Conservation (phyloP, 2,329 filamentous ascomycete genomes). For the Teratosphaeriaceae sp. region DNA sequence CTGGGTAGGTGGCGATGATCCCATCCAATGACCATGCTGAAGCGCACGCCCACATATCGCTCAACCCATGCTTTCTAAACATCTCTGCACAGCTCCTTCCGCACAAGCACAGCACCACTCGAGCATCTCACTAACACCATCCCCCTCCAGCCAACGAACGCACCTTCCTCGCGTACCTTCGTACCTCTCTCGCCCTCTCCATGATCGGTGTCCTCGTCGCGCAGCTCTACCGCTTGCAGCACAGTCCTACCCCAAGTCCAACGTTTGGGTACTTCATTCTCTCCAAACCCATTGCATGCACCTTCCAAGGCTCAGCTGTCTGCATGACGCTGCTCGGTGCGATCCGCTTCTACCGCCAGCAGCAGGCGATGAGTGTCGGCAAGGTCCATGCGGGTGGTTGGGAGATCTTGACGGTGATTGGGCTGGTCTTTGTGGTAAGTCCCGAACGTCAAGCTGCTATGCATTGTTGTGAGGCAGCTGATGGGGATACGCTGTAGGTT, state of each 20-base stretch:
- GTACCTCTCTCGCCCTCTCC: conserved; percentile 62
- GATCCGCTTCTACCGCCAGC: conserved; percentile 54
- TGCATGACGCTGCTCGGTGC: conserved; percentile 48
- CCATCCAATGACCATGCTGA: background rate
- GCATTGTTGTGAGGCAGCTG: background rate
- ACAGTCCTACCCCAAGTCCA: conserved; percentile 36
- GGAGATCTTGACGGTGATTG: conserved; percentile 48
- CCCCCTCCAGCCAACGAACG: conserved; percentile 57
- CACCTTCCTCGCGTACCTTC: conserved; percentile 67
- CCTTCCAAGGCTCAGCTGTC: conserved; percentile 45
- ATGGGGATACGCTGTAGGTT: background rate
- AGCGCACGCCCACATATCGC: too few species aligned
- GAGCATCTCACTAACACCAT: background rate
- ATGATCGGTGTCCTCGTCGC: conserved; percentile 60
- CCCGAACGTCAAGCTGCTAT: too few species aligned
- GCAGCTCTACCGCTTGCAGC: conserved; percentile 60
- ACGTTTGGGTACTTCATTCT: conserved; percentile 54
- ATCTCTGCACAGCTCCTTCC: too few species aligned
- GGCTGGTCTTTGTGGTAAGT: conserved; percentile 44
- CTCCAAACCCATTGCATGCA: conserved; percentile 52
- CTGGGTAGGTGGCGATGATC: conserved; percentile 40
- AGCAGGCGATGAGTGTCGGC: conserved; percentile 52
- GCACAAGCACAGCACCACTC: too few species aligned
- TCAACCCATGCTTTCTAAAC: too few species aligned
- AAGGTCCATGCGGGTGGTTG: conserved; percentile 53